Evolutionary conservation across 129 eudicot species (phyloP), one percentile per base, ranked within the genome.

Genomic region (Flaveria trinervia): DNA sequence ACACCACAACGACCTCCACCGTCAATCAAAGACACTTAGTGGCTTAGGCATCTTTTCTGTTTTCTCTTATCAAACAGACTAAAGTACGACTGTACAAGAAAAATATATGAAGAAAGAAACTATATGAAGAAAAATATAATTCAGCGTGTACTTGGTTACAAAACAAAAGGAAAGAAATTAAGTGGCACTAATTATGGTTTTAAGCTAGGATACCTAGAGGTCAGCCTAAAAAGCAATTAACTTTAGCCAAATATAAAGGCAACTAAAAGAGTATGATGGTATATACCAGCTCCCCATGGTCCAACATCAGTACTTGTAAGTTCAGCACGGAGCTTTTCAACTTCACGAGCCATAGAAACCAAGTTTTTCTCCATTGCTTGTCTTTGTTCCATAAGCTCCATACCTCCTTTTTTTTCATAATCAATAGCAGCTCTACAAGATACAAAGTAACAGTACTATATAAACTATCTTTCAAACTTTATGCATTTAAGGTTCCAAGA

Each of bases 311-410:
- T 74, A 83, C 26, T 88, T 64, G 89, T 46, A 77, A 85, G 90
- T 78, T 90, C 98, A 17, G 94, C 86, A 17, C 96, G 92, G 14
- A 92, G 92, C 85, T 89, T 92, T 80, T 92, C 98, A 62, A 90
- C 89, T 82, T 92, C 98, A 3, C 96, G 94, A 45, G 96, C 91
- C 96, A 89, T 87, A 20, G 89, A 85, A 61, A 86, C 75, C 92
- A 92, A 72, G 72, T 88, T 90, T 83, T 88, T 90, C 88, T 93
- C 92, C 96, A 88, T 88, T 75, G 89, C 84, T 73, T 88, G 90
- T 71, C 87, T 85, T 81, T 93, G 98, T 74, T 88, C 95, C 92
- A 90, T 72, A 80, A 93, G 84, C 82, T 86, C 98, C 45, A 90
- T 79, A 65, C 81, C 74, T 79, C 91, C 96, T 76, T 90, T 90